These are phyloP conservation scores for Gautieria morchelliformis DNA, from an alignment of 768 basidiomycete species.

Conservation along the genomic window DNA sequence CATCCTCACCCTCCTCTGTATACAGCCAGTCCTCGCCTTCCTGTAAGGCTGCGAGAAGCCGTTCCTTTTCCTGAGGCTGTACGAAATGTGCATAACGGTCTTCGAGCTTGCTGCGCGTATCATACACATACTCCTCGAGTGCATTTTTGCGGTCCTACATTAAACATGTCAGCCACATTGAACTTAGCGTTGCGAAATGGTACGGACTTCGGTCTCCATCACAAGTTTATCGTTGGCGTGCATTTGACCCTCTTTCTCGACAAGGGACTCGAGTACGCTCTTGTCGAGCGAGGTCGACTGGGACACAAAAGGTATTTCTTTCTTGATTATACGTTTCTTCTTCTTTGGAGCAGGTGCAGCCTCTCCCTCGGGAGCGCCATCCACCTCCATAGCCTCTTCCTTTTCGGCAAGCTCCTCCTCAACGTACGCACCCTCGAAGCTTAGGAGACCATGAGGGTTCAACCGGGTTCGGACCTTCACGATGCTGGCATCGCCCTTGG, in stretches of 20 bases:
- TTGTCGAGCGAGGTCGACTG: slow-evolving; percentile 57
- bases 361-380: slow-evolving; percentile 32
- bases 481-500: slow-evolving; percentile 63
- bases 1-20: slow-evolving; percentile 92
- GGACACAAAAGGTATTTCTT: slow-evolving; percentile 65
- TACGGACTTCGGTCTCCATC: slow-evolving; percentile 85
- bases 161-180: slow-evolving; percentile 2
- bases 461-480: slow-evolving; percentile 89
- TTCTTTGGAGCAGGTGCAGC: slow-evolving; percentile 59
- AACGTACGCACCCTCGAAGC: slow-evolving; percentile 78
- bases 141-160: slow-evolving; percentile 92
- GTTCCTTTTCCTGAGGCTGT: slow-evolving; percentile 65
- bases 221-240: slow-evolving; percentile 90
- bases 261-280: slow-evolving; percentile 49
- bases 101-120: slow-evolving; percentile 87
- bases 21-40: slow-evolving; percentile 96
- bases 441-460: slow-evolving; percentile 77
- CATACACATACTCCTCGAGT: slow-evolving; percentile 97
- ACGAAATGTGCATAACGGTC: slow-evolving; percentile 75
- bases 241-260: slow-evolving; percentile 85
- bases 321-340: slow-evolving; percentile 80
- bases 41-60: slow-evolving; percentile 57
- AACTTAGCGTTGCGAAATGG: neutral
- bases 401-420: slow-evolving; percentile 65
- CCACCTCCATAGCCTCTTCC: slow-evolving; percentile 61